Base-by-base conservation (phyloP, 2,329 filamentous ascomycete species). In the Trichoderma endophyticum region DNA sequence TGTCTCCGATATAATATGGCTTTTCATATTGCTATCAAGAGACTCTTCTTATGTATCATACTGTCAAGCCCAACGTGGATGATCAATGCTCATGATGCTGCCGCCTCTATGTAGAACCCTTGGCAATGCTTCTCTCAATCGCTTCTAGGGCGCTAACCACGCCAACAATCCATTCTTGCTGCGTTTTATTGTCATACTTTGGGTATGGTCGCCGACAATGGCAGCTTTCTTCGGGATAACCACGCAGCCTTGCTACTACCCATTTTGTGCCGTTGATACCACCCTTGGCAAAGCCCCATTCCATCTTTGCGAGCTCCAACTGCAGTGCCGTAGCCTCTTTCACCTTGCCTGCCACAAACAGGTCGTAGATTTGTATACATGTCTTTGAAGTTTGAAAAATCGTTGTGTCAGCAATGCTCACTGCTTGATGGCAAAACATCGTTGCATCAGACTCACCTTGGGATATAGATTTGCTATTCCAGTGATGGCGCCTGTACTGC, bases 401-500 rank as follows among this genome's bases (percentile, higher is more conserved):
- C 14, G 1, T 18, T 7, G 21, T 24, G n/a, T 70, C 18, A 66
- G 69, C 7, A 43, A 26, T 12, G 39, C 6, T 18, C 18, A 4
- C 4, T 32, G 3, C 1, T 0, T 1, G 21, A n/a, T n/a, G 9
- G 6, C 24, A 34, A 6, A 12, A 28, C 1, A 21, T 32, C 9
- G 3, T 30, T 26, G 8, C 18, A 12, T 3, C 7, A 32, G 14
- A 65, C 71, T 72, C 24, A 86, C 85, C 80, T 85, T 86, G 15
- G 89, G 89, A 73, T 87, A 90, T 12, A 91, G 79, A 76, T 92
- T 91, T 34, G 85, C 90, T 71, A 91, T 86, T 9, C 89, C 90
- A 0, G 89, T 88, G 73, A 92, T 88, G 72, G 86, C 88, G 11
- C 90, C 90, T 2, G 85, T 85, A 24, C 86, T 86, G 12, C 90